phyloP scores from a whole-genome alignment of 257 asterid species.

The Ligustrum vulgare region DNA sequence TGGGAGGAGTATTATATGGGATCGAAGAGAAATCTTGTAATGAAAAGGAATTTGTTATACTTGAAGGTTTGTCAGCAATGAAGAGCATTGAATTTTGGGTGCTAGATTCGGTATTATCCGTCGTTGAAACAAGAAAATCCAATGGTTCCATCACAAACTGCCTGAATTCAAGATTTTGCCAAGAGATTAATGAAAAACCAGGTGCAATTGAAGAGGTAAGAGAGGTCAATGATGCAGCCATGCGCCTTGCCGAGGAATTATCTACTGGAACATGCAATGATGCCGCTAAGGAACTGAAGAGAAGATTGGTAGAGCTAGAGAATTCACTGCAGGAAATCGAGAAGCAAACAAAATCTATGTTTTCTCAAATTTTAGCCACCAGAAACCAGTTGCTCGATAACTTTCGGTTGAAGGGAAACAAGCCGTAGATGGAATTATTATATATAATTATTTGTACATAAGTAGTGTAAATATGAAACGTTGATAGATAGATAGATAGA shows the following conservation, averaged over 20 bases:
- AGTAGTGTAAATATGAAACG: background rate
- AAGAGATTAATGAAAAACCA: conserved; percentile 26
- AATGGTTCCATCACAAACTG: conserved; percentile 37
- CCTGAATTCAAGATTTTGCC: conserved; percentile 36
- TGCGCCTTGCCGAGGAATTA: conserved; percentile 12
- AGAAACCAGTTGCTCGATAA: conserved; percentile 54
- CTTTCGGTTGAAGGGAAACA: conserved; percentile 37
- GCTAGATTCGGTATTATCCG: conserved; percentile 46
- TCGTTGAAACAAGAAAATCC: conserved; percentile 36
- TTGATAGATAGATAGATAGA: background rate
- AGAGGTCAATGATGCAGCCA: conserved; percentile 44
- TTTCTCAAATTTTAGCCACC: conserved; percentile 47
- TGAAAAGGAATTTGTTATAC: conserved; percentile 41
- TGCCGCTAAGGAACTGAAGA: conserved; percentile 32
- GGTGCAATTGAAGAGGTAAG: conserved; percentile 46
- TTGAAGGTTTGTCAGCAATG: conserved; percentile 34
- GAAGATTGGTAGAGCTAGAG: conserved; percentile 43
- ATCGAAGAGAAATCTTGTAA: conserved; percentile 27
- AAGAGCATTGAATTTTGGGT: conserved; percentile 40
- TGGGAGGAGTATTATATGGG: conserved; percentile 20
- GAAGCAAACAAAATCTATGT: conserved; percentile 44
- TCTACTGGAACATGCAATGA: conserved; percentile 10
- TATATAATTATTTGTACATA: background rate
- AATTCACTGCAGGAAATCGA: conserved; percentile 33
- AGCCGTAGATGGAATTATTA: background rate